Evolutionary conservation across 495 filamentous ascomycete species (phyloP).

Genomic region (Poronia punctata): DNA sequence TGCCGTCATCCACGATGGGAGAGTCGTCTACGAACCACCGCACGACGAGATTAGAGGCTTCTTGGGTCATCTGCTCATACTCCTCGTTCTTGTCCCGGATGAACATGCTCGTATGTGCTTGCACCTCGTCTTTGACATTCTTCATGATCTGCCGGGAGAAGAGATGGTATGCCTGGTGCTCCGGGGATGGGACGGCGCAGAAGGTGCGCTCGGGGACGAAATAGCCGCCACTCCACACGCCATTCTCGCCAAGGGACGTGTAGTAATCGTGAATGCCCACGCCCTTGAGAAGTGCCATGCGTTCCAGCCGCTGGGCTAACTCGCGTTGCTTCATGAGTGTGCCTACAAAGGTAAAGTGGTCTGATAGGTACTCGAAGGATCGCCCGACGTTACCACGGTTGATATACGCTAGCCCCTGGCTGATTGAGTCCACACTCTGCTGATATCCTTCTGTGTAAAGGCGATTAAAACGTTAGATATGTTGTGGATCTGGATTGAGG

Average conservation of each 20-base stretch:
- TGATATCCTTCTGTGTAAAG: slow-evolving; percentile 38
- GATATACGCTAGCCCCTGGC: slow-evolving; percentile 43
- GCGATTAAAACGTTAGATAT: no score
- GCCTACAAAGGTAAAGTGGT: slow-evolving; percentile 43
- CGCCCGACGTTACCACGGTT: slow-evolving; percentile 40
- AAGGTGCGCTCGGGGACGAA: slow-evolving; percentile 48
- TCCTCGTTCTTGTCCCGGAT: slow-evolving; percentile 64
- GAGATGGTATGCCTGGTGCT: slow-evolving; percentile 36
- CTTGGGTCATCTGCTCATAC: slow-evolving; percentile 61
- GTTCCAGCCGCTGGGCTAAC: slow-evolving; percentile 31
- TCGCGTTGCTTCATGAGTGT: slow-evolving; percentile 37
- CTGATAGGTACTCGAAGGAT: slow-evolving; percentile 41
- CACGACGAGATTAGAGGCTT: slow-evolving; percentile 53
- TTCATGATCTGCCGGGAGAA: slow-evolving; percentile 60
- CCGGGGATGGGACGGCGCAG: slow-evolving; percentile 38
- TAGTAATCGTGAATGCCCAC: slow-evolving; percentile 33
- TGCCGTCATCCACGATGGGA: slow-evolving; percentile 35
- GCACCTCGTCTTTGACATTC: slow-evolving; percentile 67
- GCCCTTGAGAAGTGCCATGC: slow-evolving; percentile 32
- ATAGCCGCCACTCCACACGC: slow-evolving; percentile 46
- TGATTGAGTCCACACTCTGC: slow-evolving; percentile 36
- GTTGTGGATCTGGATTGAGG: no score
- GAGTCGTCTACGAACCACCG: slow-evolving; percentile 46
- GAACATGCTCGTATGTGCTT: slow-evolving; percentile 84
- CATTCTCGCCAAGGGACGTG: slow-evolving; percentile 42